phyloP scores from a whole-genome alignment of 2,329 filamentous ascomycete species.

The Curvularia sp. region DNA sequence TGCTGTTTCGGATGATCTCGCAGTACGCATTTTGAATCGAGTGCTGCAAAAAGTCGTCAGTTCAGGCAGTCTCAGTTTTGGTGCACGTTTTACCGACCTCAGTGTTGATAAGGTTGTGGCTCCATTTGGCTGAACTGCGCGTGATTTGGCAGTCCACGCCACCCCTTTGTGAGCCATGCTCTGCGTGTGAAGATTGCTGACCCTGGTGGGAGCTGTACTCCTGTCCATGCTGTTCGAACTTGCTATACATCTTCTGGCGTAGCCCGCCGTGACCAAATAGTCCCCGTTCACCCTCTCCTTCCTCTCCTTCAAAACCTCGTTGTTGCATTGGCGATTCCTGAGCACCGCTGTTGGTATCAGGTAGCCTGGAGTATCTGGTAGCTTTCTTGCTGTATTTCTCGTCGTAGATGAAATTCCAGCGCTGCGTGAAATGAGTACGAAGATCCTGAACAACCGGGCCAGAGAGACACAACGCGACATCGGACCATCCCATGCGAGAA shows the following conservation, averaged over 20 bases:
- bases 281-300: slow-evolving; percentile 46
- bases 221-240: slow-evolving; percentile 35
- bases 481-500: slow-evolving; percentile 92
- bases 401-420: slow-evolving; percentile 91
- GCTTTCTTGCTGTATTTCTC: slow-evolving; percentile 76
- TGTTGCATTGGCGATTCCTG: slow-evolving; percentile 47
- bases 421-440: slow-evolving; percentile 77
- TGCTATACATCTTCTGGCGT: slow-evolving; percentile 39
- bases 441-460: slow-evolving; percentile 80
- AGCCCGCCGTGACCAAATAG: slow-evolving; percentile 39
- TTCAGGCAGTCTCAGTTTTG: neutral
- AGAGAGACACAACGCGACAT: slow-evolving; percentile 77
- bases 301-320: slow-evolving; percentile 43
- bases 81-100: slow-evolving; percentile 53
- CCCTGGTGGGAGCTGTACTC: slow-evolving; percentile 16
- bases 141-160: slow-evolving; percentile 47
- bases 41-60: slow-evolving; percentile 56
- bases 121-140: slow-evolving; percentile 61
- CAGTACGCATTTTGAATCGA: slow-evolving; percentile 89
- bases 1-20: slow-evolving; percentile 70
- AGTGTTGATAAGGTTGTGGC: slow-evolving; percentile 60
- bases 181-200: slow-evolving; percentile 39
- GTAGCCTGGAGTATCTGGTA: slow-evolving; percentile 54
- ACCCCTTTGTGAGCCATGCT: slow-evolving; percentile 41
- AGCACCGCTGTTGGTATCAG: slow-evolving; percentile 40